These are phyloP conservation scores for Mucor piriformis DNA, from an alignment of 371 early-diverging fungal species.

Conservation along the genomic window DNA sequence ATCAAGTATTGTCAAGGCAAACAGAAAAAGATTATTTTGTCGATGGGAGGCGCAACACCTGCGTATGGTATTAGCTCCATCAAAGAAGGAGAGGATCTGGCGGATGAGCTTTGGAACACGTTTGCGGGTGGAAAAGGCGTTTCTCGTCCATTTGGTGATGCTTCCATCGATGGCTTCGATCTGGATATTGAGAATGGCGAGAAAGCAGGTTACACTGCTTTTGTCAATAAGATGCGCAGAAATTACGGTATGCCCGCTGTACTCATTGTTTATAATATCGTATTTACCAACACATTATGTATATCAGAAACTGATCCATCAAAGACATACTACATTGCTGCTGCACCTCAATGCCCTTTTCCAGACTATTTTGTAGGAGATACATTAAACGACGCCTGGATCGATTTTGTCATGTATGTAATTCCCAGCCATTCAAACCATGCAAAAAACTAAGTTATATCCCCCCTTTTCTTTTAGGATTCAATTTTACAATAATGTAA, in stretches of 20 bases:
- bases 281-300: background rate
- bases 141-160: constrained; percentile 67
- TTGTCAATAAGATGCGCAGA: constrained; percentile 47
- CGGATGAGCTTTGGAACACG: constrained; percentile 62
- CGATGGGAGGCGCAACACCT: constrained; percentile 68
- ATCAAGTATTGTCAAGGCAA: constrained; percentile 58
- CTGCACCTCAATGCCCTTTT: constrained; percentile 62
- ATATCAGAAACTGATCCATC: constrained; percentile 29
- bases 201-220: constrained; percentile 55
- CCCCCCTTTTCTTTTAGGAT: constrained; percentile 9
- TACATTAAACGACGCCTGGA: constrained; percentile 42
- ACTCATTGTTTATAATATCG: background rate
- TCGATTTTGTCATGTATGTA: constrained; percentile 49
- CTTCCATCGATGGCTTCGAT: constrained; percentile 70
- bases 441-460: background rate
- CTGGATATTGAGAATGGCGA: constrained; percentile 72
- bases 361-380: constrained; percentile 57
- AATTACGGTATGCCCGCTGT: constrained; percentile 34
- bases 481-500: constrained; percentile 32
- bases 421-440: too few relatives aligned
- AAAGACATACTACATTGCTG: constrained; percentile 48
- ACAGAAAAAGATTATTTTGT: constrained; percentile 56
- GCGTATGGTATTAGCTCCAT: constrained; percentile 57
- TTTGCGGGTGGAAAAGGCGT: constrained; percentile 57
- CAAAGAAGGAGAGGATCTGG: constrained; percentile 52